phyloP scores from a whole-genome alignment of 2,329 filamentous ascomycete genomes.

The Blumeria hordei region DNA sequence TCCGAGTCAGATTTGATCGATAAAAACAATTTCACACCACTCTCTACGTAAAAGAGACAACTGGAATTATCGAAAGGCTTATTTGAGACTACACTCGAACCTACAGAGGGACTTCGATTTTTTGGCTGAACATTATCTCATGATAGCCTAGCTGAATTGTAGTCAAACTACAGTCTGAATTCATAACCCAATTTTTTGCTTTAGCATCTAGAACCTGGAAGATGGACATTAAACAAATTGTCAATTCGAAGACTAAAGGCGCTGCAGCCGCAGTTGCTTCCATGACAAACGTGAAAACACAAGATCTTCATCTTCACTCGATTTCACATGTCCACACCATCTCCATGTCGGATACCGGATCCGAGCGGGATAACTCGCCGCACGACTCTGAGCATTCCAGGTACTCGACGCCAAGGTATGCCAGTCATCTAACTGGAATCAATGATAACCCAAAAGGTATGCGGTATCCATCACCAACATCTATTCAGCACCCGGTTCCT shows the following conservation, averaged over 20 bases:
- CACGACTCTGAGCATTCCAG: slow-evolving; percentile 16
- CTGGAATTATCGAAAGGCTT: too few relatives aligned
- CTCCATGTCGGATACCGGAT: slow-evolving; percentile 14
- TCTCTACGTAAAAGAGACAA: too few relatives aligned
- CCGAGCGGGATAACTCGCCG: slow-evolving; percentile 15
- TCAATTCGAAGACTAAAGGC: slow-evolving; percentile 15
- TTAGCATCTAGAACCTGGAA: not conserved
- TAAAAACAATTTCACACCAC: too few relatives aligned
- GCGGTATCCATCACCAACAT: slow-evolving; percentile 16
- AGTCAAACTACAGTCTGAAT: too few relatives aligned
- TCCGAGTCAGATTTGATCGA: too few relatives aligned
- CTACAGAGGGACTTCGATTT: too few relatives aligned
- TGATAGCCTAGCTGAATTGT: too few relatives aligned
- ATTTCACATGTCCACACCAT: slow-evolving; percentile 14
- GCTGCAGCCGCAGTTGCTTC: slow-evolving; percentile 11
- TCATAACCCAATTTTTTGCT: too few relatives aligned
- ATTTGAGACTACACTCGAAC: too few relatives aligned
- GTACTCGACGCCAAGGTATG: slow-evolving; percentile 13
- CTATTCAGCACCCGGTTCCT: slow-evolving; percentile 15
- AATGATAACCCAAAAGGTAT: slow-evolving; percentile 11
- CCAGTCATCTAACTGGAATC: slow-evolving; percentile 12
- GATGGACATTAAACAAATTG: slow-evolving; percentile 18
- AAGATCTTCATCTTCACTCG: slow-evolving; percentile 15
- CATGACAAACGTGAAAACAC: slow-evolving; percentile 10
- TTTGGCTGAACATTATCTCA: too few relatives aligned